phyloP scores from a whole-genome alignment of 2,329 filamentous ascomycete genomes.

The Catunica adiposa region DNA sequence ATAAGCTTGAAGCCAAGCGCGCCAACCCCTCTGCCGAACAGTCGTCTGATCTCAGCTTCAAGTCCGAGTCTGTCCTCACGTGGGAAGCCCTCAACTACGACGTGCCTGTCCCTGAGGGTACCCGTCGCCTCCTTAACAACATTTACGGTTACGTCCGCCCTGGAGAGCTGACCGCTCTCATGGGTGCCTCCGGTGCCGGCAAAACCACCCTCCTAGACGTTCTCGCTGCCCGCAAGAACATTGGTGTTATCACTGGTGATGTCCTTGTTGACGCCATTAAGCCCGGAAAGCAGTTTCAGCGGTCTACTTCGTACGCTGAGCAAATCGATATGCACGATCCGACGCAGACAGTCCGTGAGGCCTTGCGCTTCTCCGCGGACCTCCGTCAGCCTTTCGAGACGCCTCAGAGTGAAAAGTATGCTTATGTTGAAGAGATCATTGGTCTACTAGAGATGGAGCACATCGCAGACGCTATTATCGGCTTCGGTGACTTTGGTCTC shows the following conservation, averaged over 20 bases:
- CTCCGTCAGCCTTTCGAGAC: conserved; percentile 40
- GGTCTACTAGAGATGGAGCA: conserved; percentile 40
- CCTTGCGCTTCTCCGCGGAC: conserved; percentile 45
- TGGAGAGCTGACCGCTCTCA: conserved; percentile 60
- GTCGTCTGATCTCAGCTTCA: conserved; percentile 36
- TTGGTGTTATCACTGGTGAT: conserved; percentile 41
- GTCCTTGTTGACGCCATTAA: conserved; percentile 40
- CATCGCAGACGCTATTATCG: conserved; percentile 43
- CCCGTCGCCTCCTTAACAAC: conserved; percentile 36
- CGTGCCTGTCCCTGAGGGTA: conserved; percentile 41
- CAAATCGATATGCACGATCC: conserved; percentile 47
- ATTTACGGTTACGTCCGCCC: conserved; percentile 57
- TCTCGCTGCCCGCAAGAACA: conserved; percentile 44
- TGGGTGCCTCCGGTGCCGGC: conserved; percentile 72
- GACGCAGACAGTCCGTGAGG: conserved; percentile 46
- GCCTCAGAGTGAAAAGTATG: conserved; percentile 36
- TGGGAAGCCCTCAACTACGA: conserved; percentile 77
- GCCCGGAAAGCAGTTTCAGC: conserved; percentile 43
- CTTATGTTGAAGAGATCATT: conserved; percentile 46
- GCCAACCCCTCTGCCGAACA: conserved; percentile 24
- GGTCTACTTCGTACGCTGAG: conserved; percentile 45
- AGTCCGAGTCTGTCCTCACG: conserved; percentile 54
- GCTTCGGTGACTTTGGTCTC: conserved; percentile 48
- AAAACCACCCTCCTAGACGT: conserved; percentile 78
- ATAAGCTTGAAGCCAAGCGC: conserved; percentile 41